A percentile compares a stretch with the other conserved stretches of the same genome.
Evolutionary conservation across 768 basidiomycete genomes (phyloP).

Genomic region (Phanerodontia chrysosporium): DNA sequence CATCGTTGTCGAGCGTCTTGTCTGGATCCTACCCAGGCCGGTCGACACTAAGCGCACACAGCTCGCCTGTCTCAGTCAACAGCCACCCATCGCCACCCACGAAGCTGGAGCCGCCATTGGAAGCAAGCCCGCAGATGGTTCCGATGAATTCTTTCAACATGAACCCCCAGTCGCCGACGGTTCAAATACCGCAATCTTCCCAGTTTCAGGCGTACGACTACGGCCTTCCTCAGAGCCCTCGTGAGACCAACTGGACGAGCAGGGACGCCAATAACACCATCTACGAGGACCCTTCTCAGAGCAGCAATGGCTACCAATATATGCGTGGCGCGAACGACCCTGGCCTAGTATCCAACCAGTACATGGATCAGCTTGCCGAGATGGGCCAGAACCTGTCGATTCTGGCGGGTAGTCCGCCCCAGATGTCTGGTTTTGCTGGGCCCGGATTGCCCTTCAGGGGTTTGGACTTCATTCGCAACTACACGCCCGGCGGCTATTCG

Average conservation of each 20-base stretch:
- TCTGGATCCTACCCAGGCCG: slow-evolving; percentile 31
- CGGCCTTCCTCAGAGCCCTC: slow-evolving; percentile 29
- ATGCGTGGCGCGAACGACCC: background rate
- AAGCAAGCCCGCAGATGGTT: slow-evolving; percentile 53
- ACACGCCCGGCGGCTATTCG: slow-evolving; percentile 43
- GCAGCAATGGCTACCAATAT: background rate
- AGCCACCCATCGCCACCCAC: slow-evolving; percentile 65
- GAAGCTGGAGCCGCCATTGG: slow-evolving; percentile 43
- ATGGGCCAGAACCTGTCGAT: slow-evolving; percentile 11
- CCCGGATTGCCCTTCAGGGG: slow-evolving; percentile 81
- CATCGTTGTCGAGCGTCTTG: slow-evolving; percentile 32
- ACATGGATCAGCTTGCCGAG: background rate
- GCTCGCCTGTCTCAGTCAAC: slow-evolving; percentile 71
- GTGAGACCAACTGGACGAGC: slow-evolving; percentile 20
- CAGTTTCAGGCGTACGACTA: slow-evolving; percentile 47
- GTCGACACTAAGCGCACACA: slow-evolving; percentile 56
- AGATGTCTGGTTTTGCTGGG: slow-evolving; percentile 58
- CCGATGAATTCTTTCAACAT: slow-evolving; percentile 35
- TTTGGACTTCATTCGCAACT: slow-evolving; percentile 80
- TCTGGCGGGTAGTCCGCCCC: slow-evolving; percentile 44
- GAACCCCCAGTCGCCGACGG: slow-evolving; percentile 47
- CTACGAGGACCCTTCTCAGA: slow-evolving; percentile 21
- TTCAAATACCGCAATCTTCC: slow-evolving; percentile 40
- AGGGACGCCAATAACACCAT: slow-evolving; percentile 17
- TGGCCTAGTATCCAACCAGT: background rate